Evolutionary conservation across 1,139 yeast genomes (phyloP), one percentile per base, ranked within the genome.

Genomic region (Yamadazyma friedrichii): DNA sequence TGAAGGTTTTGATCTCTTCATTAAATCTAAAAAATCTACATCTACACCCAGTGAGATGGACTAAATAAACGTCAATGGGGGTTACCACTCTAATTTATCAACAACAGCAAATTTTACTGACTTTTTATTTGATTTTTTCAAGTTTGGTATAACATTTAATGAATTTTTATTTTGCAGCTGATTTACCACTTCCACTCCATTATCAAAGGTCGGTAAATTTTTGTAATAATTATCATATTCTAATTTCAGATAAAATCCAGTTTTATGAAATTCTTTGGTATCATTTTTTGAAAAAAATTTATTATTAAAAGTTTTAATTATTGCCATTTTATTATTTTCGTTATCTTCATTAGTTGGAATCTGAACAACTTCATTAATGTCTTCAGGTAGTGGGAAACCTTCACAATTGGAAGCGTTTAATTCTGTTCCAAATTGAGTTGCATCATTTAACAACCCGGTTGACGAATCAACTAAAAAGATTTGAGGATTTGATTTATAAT

Each of bases 361-460:
- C 35, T 81, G 82, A 2, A 83, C 86, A 16, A 78, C 69, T 55
- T 82, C 88, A 45, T 77, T 74, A 3, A 69, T 64, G 42, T 70
- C 73, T 40, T 76, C 81, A 0, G 88, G 88, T 16, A 80, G 58
- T 6, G 86, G 86, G 42, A 84, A 75, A 9, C 84, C 86, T 46
- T 75, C 79, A 45, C 82, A 72, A 47, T 78, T 78, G 30, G 78
- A 70, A 0, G 88, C 76, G 55, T 84, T 84, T 37, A 84, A 70
- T 56, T 84, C 91, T 1, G 91, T 84, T 2, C 88, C 93, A 59
- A 78, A 84, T 49, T 76, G 78, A 4, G 91, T 84, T 6, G 91
- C 91, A 54, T 84, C 91, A 48, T 74, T 76, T 15, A 81, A 54
- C 41, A 71, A 70, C 0, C 89, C 89, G 20, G 82, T 80, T 56